These are phyloP conservation scores for Aspergillus baeticus DNA, from an alignment of 495 filamentous ascomycete species.

Conservation along the genomic window DNA sequence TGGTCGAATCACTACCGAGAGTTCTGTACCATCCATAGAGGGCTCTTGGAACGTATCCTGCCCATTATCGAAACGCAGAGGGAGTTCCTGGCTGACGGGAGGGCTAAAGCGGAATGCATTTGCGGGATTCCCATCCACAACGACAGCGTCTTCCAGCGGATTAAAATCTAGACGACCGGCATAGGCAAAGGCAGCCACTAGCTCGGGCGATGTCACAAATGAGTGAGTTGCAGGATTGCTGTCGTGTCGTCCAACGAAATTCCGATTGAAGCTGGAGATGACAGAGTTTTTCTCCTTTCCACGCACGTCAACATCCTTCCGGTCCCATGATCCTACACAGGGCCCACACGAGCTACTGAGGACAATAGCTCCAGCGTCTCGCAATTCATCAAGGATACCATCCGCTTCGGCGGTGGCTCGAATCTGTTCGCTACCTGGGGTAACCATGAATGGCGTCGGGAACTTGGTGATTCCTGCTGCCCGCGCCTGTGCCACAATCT, in stretches of 20 bases:
- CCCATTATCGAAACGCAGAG: not conserved
- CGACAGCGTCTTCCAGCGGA: slow-evolving; percentile 5
- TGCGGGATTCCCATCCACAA: not conserved
- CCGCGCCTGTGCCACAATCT: slow-evolving; percentile 82
- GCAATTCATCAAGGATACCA: slow-evolving; percentile 80
- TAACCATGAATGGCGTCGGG: slow-evolving; percentile 80
- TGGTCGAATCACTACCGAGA: slow-evolving; percentile 12
- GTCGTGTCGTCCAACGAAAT: slow-evolving; percentile 91
- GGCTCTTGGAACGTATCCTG: slow-evolving; percentile 20
- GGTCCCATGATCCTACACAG: slow-evolving; percentile 75
- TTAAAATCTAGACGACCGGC: slow-evolving; percentile 21
- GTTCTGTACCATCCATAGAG: slow-evolving; percentile 3
- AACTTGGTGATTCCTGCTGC: slow-evolving; percentile 75
- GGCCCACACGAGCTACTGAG: slow-evolving; percentile 84
- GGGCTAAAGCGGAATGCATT: slow-evolving; percentile 11
- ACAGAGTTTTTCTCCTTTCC: slow-evolving; percentile 85
- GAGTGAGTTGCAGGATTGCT: slow-evolving; percentile 60
- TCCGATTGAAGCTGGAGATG: slow-evolving; percentile 82
- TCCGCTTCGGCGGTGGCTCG: slow-evolving; percentile 82
- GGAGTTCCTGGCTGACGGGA: slow-evolving; percentile 16
- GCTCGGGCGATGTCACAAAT: slow-evolving; percentile 22
- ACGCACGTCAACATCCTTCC: slow-evolving; percentile 74
- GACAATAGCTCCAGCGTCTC: slow-evolving; percentile 83
- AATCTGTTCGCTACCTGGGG: slow-evolving; percentile 87
- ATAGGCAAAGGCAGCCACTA: slow-evolving; percentile 24